These are phyloP conservation scores for Vaccinium vitisidaea DNA, from an alignment of 148 eudicot species.

Conservation along the genomic window DNA sequence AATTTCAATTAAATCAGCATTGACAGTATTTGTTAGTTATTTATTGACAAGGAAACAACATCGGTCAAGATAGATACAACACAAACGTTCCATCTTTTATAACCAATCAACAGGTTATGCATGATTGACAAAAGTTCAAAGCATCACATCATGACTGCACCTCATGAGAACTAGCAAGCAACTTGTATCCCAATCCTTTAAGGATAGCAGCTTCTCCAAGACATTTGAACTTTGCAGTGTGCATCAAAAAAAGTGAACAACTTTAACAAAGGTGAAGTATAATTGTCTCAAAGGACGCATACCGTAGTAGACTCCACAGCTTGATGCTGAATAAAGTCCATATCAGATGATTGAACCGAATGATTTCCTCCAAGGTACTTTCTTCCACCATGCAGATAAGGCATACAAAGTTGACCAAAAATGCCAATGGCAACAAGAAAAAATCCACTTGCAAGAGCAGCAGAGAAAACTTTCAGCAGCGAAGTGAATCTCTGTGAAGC, in stretches of 20 bases:
- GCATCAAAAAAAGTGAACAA: neutral
- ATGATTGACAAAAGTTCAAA: neutral
- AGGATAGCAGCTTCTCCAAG: constrained; percentile 3
- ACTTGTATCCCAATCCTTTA: neutral
- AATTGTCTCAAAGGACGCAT: neutral
- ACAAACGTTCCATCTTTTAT: neutral
- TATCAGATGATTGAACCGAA: constrained; percentile 36
- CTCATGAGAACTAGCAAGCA: neutral
- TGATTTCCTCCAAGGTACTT: constrained; percentile 29
- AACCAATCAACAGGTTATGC: neutral
- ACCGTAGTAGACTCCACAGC: constrained; percentile 50
- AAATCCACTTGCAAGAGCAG: constrained; percentile 51
- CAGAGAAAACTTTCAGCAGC: constrained; percentile 44
- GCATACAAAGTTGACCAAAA: constrained; percentile 48
- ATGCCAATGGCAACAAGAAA: constrained; percentile 52
- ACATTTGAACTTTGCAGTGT: neutral
- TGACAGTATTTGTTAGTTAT: neutral
- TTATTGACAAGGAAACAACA: constrained; percentile 4
- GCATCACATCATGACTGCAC: constrained; percentile 14
- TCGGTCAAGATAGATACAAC: neutral
- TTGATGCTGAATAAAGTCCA: constrained; percentile 28
- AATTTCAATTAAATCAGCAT: neutral
- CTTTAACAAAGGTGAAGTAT: neutral
- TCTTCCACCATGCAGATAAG: constrained; percentile 41
- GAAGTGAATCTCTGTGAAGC: constrained; percentile 50